phyloP scores from a whole-genome alignment of 805 yeast species.

The Lipomyces yamadae region DNA sequence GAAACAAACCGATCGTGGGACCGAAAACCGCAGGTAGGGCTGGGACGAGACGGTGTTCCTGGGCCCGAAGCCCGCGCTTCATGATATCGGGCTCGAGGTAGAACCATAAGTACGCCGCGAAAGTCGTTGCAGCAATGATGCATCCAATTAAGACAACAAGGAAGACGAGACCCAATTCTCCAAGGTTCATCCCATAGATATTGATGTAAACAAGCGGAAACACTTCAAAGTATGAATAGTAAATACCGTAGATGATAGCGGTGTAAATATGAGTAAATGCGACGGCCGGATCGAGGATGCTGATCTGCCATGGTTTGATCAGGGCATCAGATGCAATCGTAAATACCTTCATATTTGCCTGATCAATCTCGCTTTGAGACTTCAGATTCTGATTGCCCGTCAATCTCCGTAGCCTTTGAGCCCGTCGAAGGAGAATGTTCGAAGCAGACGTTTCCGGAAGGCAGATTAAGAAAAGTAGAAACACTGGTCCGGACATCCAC shows the following conservation, averaged over 20 bases:
- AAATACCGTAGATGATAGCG: constrained; percentile 57
- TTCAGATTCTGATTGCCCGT: constrained; percentile 55
- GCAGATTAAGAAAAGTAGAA: constrained; percentile 48
- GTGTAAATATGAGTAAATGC: constrained; percentile 58
- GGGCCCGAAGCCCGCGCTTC: constrained; percentile 45
- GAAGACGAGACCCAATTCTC: constrained; percentile 56
- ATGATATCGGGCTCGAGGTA: constrained; percentile 45
- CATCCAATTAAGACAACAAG: constrained; percentile 56
- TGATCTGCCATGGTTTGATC: constrained; percentile 52
- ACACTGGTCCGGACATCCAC: constrained; percentile 49
- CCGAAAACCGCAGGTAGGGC: constrained; percentile 46
- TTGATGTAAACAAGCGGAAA: constrained; percentile 61
- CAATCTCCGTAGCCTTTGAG: constrained; percentile 52
- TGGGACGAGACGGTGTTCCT: constrained; percentile 58
- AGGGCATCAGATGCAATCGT: constrained; percentile 39
- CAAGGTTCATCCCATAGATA: constrained; percentile 53
- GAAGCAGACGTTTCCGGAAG: constrained; percentile 58
- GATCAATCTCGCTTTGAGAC: constrained; percentile 43
- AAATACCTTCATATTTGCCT: neutral
- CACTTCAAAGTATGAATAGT: constrained; percentile 64
- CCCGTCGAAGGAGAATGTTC: constrained; percentile 55
- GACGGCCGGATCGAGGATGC: constrained; percentile 60
- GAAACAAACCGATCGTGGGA: constrained; percentile 52
- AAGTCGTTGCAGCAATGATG: constrained; percentile 45
- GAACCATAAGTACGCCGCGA: constrained; percentile 19